These are phyloP conservation scores for Nothophaeocryptopus gaeumannii DNA, from an alignment of 2,329 filamentous ascomycete species.

Conservation along the genomic window DNA sequence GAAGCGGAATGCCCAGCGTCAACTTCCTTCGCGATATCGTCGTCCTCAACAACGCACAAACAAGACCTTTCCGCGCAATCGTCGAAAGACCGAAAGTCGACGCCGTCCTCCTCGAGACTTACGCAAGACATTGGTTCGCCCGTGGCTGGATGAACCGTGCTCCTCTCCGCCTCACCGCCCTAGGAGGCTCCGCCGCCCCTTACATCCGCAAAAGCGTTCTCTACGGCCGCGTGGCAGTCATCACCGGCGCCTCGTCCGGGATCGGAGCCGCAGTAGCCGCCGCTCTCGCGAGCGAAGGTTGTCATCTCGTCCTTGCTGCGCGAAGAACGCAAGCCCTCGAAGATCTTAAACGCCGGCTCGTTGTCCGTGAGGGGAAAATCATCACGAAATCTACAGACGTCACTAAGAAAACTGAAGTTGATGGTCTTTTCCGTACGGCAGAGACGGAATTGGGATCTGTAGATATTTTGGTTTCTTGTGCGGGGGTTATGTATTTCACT, in stretches of 20 bases:
- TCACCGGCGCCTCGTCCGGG: conserved; percentile 77
- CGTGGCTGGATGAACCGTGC: conserved; percentile 70
- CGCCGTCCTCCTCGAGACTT: conserved; percentile 67
- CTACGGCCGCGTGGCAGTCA: conserved; percentile 66
- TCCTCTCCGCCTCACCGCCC: conserved; percentile 52
- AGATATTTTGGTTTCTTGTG: conserved; percentile 76
- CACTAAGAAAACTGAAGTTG: conserved; percentile 63
- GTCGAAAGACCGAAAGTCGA: conserved; percentile 69
- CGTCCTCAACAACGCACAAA: conserved; percentile 69
- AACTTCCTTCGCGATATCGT: conserved; percentile 69
- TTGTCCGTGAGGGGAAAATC: conserved; percentile 59
- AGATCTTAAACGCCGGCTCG: conserved; percentile 60
- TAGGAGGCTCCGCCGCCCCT: conserved; percentile 42
- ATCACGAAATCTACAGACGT: conserved; percentile 71
- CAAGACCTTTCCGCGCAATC: conserved; percentile 57
- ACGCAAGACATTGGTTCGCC: conserved; percentile 76
- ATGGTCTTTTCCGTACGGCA: conserved; percentile 60
- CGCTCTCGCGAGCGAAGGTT: conserved; percentile 68
- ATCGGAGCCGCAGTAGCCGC: conserved; percentile 73
- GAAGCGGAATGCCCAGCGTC: conserved; percentile 74
- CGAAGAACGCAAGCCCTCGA: conserved; percentile 69
- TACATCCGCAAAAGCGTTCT: conserved; percentile 57
- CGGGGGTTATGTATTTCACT: conserved; percentile 85
- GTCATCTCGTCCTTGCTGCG: conserved; percentile 68
- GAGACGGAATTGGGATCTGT: conserved; percentile 64